Conservation (phyloP, 202 grass and related monocot species). For the Alloteropsis angusta region DNA sequence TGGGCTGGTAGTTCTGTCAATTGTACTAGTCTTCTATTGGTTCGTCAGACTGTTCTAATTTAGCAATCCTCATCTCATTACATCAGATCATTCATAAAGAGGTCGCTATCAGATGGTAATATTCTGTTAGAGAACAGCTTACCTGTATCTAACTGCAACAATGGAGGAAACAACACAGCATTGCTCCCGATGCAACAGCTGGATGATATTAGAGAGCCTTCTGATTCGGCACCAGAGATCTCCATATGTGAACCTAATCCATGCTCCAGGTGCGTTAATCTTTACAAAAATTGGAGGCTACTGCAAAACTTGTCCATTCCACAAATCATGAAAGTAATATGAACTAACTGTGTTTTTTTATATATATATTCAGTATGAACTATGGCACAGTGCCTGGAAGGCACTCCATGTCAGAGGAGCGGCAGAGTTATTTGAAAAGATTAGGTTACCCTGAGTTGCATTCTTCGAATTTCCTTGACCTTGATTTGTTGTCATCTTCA, state of each 20-base stretch:
- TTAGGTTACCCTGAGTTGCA: slow-evolving; percentile 56
- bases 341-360: slow-evolving; percentile 9
- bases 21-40: neutral
- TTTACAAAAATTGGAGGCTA: neutral
- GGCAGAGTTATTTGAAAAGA: slow-evolving; percentile 45
- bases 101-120: slow-evolving; percentile 84
- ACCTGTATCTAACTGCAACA: slow-evolving; percentile 42
- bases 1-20: neutral
- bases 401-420: slow-evolving; percentile 51
- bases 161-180: slow-evolving; percentile 26
- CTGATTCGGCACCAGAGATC: slow-evolving; percentile 86
- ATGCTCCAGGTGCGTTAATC: slow-evolving; percentile 47
- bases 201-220: slow-evolving; percentile 45
- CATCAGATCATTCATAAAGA: slow-evolving; percentile 76
- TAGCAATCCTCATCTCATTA: slow-evolving; percentile 7
- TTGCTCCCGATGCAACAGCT: slow-evolving; percentile 47
- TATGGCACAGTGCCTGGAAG: slow-evolving; percentile 39
- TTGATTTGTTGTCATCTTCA: slow-evolving; percentile 88
- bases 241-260: slow-evolving; percentile 41
- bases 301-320: neutral
- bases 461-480: slow-evolving; percentile 87
- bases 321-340: neutral
- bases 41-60: slow-evolving; percentile 13
- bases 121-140: slow-evolving; percentile 54
- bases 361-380: slow-evolving; percentile 27